Evolutionary conservation across 805 yeast species (phyloP).

Genomic region (Suhomyces faveliae): DNA sequence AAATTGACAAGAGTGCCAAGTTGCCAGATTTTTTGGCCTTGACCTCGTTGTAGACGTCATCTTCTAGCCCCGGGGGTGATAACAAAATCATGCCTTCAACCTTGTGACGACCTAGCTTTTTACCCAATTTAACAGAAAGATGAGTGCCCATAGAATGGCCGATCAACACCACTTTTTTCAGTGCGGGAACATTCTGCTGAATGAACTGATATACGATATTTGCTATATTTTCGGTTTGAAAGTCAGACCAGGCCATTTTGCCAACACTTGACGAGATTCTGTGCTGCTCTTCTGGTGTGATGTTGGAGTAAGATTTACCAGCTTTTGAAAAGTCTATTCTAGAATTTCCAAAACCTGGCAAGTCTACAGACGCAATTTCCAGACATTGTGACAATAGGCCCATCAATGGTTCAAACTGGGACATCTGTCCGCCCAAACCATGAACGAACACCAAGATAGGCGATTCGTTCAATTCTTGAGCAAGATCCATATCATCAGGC

Average conservation of each 20-base stretch:
- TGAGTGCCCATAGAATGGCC: conserved; percentile 80
- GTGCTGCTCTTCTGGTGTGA: conserved; percentile 30
- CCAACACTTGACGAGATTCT: conserved; percentile 28
- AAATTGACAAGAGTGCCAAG: conserved; percentile 23
- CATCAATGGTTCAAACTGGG: conserved; percentile 77
- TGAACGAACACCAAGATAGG: conserved; percentile 73
- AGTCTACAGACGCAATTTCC: conserved; percentile 68
- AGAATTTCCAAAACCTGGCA: conserved; percentile 84
- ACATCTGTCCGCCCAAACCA: conserved; percentile 88
- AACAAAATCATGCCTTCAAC: conserved; percentile 50
- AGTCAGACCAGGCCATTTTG: conserved; percentile 41
- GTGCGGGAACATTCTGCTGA: conserved; percentile 34
- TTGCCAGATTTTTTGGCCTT: conserved; percentile 2
- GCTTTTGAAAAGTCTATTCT: conserved; percentile 16
- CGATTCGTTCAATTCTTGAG: conserved; percentile 40
- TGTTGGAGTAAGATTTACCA: conserved; percentile 18
- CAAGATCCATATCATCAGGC: conserved; percentile 18
- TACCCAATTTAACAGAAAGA: conserved; percentile 46
- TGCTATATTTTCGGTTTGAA: conserved; percentile 40
- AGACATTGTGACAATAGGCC: conserved; percentile 60
- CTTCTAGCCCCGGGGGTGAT: conserved; percentile 46
- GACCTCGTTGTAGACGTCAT: conserved; percentile 19
- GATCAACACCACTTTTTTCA: conserved; percentile 46
- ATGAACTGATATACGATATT: conserved; percentile 39
- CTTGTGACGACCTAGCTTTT: conserved; percentile 30